Conservation (phyloP, 1,284 basidiomycete species). For the Puccinia polysora region DNA sequence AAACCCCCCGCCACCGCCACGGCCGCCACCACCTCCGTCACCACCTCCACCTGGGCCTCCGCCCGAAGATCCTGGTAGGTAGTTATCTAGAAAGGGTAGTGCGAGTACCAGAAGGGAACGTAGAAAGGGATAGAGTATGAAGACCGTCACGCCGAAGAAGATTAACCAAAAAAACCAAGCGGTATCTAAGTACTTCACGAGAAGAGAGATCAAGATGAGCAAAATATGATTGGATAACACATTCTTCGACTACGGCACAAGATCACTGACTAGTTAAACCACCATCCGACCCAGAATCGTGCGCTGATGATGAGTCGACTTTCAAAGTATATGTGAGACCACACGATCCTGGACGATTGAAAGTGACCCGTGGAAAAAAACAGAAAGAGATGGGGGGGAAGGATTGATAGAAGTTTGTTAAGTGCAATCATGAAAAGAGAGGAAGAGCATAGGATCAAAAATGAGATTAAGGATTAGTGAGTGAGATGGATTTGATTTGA, state of each 20-base stretch:
- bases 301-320: neutral
- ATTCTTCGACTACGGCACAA: constrained; percentile 47
- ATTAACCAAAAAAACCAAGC: constrained; percentile 19
- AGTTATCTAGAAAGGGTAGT: constrained; percentile 51
- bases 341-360: constrained; percentile 44
- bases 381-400: no score
- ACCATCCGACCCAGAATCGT: neutral
- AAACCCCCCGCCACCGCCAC: constrained; percentile 58
- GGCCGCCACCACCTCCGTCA: constrained; percentile 48
- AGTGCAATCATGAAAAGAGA: constrained; percentile 45
- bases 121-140: constrained; percentile 45
- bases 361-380: neutral
- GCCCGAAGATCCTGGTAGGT: constrained; percentile 48
- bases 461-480: constrained; percentile 73
- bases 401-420: no score
- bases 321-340: constrained; percentile 46
- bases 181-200: constrained; percentile 31
- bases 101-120: constrained; percentile 43
- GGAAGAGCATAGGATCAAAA: constrained; percentile 45
- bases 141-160: constrained; percentile 10
- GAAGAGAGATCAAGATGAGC: neutral
- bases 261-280: constrained; percentile 60
- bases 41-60: no score
- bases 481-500: constrained; percentile 65
- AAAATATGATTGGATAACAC: neutral